A percentile compares a stretch with the other conserved stretches of the same genome.
phyloP scores from a whole-genome alignment of 1,139 yeast species.

The Pichia sp. region DNA sequence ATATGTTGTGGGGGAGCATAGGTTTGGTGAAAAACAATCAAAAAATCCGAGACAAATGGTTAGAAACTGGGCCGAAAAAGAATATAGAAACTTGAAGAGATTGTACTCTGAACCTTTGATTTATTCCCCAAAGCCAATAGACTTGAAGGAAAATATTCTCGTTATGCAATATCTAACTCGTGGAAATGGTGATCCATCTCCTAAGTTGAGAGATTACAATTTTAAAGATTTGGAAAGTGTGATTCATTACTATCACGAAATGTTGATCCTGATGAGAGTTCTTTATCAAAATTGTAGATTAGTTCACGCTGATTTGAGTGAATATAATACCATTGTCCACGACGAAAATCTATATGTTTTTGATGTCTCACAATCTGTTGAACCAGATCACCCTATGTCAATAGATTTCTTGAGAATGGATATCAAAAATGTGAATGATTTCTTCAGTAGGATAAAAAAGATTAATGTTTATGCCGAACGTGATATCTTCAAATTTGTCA shows the following conservation, averaged over 20 bases:
- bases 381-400: conserved; percentile 97
- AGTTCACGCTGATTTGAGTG: conserved; percentile 96
- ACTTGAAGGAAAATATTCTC: conserved; percentile 81
- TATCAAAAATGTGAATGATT: conserved; percentile 89
- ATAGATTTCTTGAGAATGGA: conserved; percentile 95
- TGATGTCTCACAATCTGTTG: conserved; percentile 97
- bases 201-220: conserved; percentile 77
- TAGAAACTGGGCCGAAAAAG: conserved; percentile 97
- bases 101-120: conserved; percentile 64
- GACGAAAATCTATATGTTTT: conserved; percentile 76
- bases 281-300: conserved; percentile 84
- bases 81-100: conserved; percentile 85
- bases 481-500: conserved; percentile 71
- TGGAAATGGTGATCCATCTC: conserved; percentile 70
- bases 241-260: conserved; percentile 64
- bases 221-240: conserved; percentile 63
- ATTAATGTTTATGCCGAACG: conserved; percentile 80
- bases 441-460: conserved; percentile 64
- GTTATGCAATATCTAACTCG: conserved; percentile 88
- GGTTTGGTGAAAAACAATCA: conserved; percentile 79
- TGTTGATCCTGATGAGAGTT: conserved; percentile 79
- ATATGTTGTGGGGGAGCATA: conserved; percentile 92
- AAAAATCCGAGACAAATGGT: conserved; percentile 98
- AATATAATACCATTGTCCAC: conserved; percentile 88
- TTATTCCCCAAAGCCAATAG: conserved; percentile 90